Evolutionary conservation across 805 yeast species (phyloP).

Genomic region (Ogataea populi-albae): DNA sequence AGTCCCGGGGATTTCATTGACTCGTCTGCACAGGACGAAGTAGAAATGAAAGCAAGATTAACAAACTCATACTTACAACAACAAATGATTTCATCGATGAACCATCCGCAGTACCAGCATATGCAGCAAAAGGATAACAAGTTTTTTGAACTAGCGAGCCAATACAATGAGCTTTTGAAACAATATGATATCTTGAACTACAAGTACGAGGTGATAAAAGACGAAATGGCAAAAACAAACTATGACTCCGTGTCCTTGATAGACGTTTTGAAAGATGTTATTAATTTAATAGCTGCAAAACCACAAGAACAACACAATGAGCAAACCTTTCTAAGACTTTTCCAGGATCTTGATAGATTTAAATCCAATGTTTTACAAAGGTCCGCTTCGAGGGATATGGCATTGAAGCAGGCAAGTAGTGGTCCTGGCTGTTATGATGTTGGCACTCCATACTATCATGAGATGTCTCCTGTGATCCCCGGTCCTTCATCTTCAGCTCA

Average conservation of each 20-base stretch:
- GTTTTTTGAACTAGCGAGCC: conserved; percentile 15
- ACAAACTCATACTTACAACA: conserved; percentile 24
- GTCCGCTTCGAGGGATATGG: conserved; percentile 33
- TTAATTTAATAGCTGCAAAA: conserved; percentile 9
- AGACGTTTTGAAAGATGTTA: conserved; percentile 36
- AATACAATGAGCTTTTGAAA: conserved; percentile 38
- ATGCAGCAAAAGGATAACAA: conserved; percentile 12
- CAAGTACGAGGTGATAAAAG: conserved; percentile 46
- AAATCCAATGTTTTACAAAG: conserved; percentile 29
- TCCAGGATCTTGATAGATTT: conserved; percentile 26
- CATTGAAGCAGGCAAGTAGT: conserved; percentile 21
- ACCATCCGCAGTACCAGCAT: conserved; percentile 1
- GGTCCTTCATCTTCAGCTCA: conserved; percentile 12
- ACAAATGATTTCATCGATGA: conserved; percentile 19
- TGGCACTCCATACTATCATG: conserved; percentile 9
- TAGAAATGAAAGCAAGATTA: conserved; percentile 22
- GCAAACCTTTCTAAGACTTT: conserved; percentile 7
- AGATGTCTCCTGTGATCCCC: conserved; percentile 6
- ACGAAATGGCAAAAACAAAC: conserved; percentile 48
- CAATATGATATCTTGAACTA: conserved; percentile 42
- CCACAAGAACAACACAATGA: conserved; percentile 13
- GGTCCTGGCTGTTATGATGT: conserved; percentile 21
- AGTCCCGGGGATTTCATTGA: conserved; percentile 22
- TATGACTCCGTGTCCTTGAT: conserved; percentile 51
- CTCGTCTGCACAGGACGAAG: conserved; percentile 20